Evolutionary conservation across 305 asterid species (phyloP), one percentile per base, ranked within the genome.

Genomic region (Fraxinus floribunda): DNA sequence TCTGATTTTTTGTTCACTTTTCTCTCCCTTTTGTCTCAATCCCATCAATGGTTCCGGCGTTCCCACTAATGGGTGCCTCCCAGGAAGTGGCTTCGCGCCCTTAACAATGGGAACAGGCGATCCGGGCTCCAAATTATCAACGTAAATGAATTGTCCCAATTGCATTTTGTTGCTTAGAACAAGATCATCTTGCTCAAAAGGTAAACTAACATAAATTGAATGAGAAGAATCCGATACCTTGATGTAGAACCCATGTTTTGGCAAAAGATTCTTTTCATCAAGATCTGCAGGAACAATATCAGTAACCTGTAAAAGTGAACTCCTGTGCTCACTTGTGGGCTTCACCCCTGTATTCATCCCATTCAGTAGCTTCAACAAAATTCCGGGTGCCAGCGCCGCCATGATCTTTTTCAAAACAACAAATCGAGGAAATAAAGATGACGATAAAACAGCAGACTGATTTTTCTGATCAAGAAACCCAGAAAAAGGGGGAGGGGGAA

Each of bases 281-380:
- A 97, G 97, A 87, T 94, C 98, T 2, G 98, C 99, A 0, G 98
- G 99, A 26, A 97, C 98, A 20, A 94, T 97, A 87, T 97, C 98
- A n/a, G 98, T 94, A 9, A 97, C 98, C 87, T 97, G 99, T 64
- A 97, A 66, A 2, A 97, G 89, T 2, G 98, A 93, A 83, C 97
- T 94, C 46, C 98, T 79, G 84, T 97, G 92, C 87, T 94, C 98
- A 78, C 97, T 84, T 18, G 98, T 94, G 29, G 99, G 91, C 83
- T 96, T 96, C 68, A 87, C 87, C 38, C 99, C 98, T 3, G 97
- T 90, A 75, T 86, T 89, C 96, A 97, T 89, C 68, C 97, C 98
- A 77, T 92, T 85, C 66, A 97, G 55, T 0, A 97, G 91, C 92
- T 94, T 94, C 88, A 94, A 72, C 76, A 97, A 87, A 77, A 97